Base-by-base conservation (phyloP, 805 yeast genomes). In the Yamadazyma endophytica region DNA sequence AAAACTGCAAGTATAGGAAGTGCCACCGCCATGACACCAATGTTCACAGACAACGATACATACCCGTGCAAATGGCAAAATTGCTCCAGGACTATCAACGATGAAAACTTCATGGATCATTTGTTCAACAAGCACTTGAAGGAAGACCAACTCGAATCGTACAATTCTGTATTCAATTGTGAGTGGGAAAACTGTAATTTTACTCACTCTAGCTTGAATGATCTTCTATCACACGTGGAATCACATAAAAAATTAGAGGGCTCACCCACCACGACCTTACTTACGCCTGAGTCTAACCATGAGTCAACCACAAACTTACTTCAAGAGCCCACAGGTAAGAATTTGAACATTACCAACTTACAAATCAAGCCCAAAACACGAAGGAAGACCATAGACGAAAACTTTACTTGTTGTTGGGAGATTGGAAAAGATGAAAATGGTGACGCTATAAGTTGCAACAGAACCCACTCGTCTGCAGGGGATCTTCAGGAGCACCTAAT, bases 171-270 rank as follows among this genome's bases (percentile, higher is more conserved):
- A 7, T 63, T 55, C 30, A 61, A 68, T 29, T 88, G 96, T 60
- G 86, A 79, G 47, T 87, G 95, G 96, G 58, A 64, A 34, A 69
- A 77, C 32, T 88, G 96, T 66, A 59, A 70, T 25, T 84, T 68
- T 49, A 61, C 63, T 13, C 68, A 82, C 17, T 50, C 58, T 12
- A 77, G 77, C 43, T 49, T 80, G 28, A 62, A 75, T 18, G 51
- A 69, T 5, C 58, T 88, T 18, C 55, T 83, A 8, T 61, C 68
- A 24, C 96, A 87, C 56, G 46, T 65, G 29, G 45, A 47, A 27
- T 32, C 49, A 13, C 72, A 65, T 36, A 58, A 51, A 19, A 19
- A 9, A 19, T 9, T 19, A 19, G 11, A 9, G 11, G 11, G 8
- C 21, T 9, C 11, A 9, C 7, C 18, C 14, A 13, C 22, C 16